Conservation (phyloP, 2,329 filamentous ascomycete genomes). For the Verticillium isaacii region DNA sequence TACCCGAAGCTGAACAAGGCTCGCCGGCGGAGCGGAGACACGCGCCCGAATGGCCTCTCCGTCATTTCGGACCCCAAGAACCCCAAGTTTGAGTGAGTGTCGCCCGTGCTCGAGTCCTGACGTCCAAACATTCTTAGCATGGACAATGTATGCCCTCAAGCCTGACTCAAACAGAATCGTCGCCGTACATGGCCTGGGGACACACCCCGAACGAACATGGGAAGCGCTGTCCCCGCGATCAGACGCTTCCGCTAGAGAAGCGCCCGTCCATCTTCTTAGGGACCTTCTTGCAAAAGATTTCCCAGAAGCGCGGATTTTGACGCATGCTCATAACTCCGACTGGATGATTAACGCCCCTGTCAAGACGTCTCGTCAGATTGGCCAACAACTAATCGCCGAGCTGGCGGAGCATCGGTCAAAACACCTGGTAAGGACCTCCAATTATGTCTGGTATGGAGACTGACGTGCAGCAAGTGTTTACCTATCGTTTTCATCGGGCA, state of each 20-base stretch:
- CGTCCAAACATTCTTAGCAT: not conserved
- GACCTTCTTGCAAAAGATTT: slow-evolving; percentile 4
- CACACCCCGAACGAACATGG: slow-evolving; percentile 14
- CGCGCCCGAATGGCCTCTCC: not conserved
- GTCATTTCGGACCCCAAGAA: not conserved
- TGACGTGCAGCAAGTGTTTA: not conserved
- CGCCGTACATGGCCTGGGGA: slow-evolving; percentile 15
- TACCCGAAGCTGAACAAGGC: not conserved
- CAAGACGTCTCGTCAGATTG: slow-evolving; percentile 13
- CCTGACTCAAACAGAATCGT: slow-evolving; percentile 9
- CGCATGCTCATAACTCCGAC: slow-evolving; percentile 15
- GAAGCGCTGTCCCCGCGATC: not conserved
- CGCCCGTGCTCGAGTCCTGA: not conserved
- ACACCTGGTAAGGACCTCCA: not conserved
- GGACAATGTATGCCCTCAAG: no score
- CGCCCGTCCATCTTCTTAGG: not conserved
- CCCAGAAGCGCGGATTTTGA: slow-evolving; percentile 13
- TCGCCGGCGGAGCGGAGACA: not conserved
- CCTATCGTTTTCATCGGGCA: not conserved
- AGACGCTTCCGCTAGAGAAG: not conserved
- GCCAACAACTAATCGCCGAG: slow-evolving; percentile 6
- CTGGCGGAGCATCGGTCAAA: not conserved
- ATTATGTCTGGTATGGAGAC: not conserved
- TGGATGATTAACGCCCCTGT: slow-evolving; percentile 15
- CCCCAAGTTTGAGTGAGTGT: slow-evolving; percentile 8